phyloP scores from a whole-genome alignment of 495 filamentous ascomycete species.

The Pseudevernia furfuracea region DNA sequence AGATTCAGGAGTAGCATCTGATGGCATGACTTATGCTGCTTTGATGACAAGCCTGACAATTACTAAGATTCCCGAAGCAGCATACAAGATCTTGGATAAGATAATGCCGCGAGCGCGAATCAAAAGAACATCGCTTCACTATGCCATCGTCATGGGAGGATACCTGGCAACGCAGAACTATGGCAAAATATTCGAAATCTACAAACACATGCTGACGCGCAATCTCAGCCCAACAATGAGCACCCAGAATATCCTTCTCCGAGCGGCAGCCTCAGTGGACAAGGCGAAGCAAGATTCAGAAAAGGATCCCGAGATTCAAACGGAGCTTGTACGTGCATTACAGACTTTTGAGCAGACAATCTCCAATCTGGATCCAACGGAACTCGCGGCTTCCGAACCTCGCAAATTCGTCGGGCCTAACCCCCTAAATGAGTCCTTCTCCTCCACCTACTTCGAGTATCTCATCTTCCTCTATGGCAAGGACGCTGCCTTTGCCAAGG shows the following conservation, averaged over 20 bases:
- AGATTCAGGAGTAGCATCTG: constrained; percentile 45
- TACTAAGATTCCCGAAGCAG: constrained; percentile 53
- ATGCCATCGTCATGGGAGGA: constrained; percentile 64
- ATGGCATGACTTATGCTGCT: constrained; percentile 65
- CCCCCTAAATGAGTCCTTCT: constrained; percentile 32
- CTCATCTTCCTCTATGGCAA: constrained; percentile 57
- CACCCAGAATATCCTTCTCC: constrained; percentile 42
- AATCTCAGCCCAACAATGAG: constrained; percentile 40
- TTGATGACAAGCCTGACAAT: constrained; percentile 63
- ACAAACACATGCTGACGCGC: constrained; percentile 43
- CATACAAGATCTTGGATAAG: constrained; percentile 53
- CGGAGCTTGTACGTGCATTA: constrained; percentile 18
- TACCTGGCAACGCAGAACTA: constrained; percentile 46
- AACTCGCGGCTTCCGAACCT: constrained; percentile 30
- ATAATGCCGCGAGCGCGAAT: constrained; percentile 53
- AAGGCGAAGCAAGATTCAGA: constrained; percentile 28
- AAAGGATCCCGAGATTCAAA: constrained; percentile 23
- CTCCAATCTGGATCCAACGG: constrained; percentile 29
- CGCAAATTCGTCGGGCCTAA: constrained; percentile 22
- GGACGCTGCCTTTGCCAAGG: constrained; percentile 45
- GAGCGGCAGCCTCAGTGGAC: constrained; percentile 29
- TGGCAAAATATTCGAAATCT: constrained; percentile 45
- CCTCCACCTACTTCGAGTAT: constrained; percentile 46
- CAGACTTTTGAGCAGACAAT: constrained; percentile 31
- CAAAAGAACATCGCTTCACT: constrained; percentile 59